Base-by-base conservation (phyloP, 208 protist species). In the Wallacemonas rigidus region DNA sequence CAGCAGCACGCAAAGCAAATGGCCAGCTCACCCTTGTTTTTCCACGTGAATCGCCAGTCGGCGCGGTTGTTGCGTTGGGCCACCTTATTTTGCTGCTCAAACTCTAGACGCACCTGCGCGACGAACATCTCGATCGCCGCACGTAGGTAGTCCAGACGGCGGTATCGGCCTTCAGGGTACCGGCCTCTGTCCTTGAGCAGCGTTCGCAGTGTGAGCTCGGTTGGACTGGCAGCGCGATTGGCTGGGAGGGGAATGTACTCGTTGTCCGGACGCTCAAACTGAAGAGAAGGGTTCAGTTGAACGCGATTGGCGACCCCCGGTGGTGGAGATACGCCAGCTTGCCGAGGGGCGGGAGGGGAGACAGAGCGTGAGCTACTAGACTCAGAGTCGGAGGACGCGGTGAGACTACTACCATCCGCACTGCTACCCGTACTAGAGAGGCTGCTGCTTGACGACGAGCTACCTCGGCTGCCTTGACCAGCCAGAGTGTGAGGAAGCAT, bases 1-100 rank as follows among this genome's bases (percentile, higher is more conserved):
- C 91, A 96, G 74, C 83, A 90, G 57, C 82, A 87, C n/a, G 91
- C 89, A 69, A 92, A 96, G 73, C 81, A 88, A 48, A 94, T 83
- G 35, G 91, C 91, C n/a, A 96, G 76, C 57, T 91, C 85, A 15
- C 91, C 87, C 36, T 83, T 92, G 75, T 96, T 96, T 44, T 81
- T 77, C 91, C 91, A 96, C 15, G 78, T 89, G 69, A 94, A 96
- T 12, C 89, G 86, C 64, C 55, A 61, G 48, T 86, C 60, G 26
- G 35, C 26, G 11, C 69, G 64, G 2, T 81, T 81, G 54, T 72
- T 77, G 47, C 78, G 76, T 64, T 80, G 58, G 14, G 87, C 80
- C 38, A 65, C 57, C 40, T 82, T 17, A 38, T 73, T 54, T 76
- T 96, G 91, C 69, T 86, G 79, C 67, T 57, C 48, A 71, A 87